phyloP scores from a whole-genome alignment of 2,329 filamentous ascomycete species.

The Diaporthe destruens region DNA sequence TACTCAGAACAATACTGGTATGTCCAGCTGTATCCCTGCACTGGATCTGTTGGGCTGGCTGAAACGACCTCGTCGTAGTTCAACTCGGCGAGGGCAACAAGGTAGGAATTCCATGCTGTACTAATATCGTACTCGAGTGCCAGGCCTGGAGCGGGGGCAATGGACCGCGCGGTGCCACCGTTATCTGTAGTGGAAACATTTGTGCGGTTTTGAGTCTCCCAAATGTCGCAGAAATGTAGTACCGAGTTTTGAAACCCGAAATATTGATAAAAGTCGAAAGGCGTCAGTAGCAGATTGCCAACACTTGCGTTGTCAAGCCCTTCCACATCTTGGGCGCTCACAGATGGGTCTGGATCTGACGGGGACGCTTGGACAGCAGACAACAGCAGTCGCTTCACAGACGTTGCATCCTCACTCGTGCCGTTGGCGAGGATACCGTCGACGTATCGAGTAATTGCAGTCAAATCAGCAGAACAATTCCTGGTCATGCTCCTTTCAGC shows the following conservation, averaged over 20 bases:
- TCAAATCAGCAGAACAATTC: slow-evolving; percentile 42
- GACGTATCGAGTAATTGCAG: slow-evolving; percentile 33
- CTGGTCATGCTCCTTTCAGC: slow-evolving; percentile 58
- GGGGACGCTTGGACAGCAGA: slow-evolving; percentile 23
- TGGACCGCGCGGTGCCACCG: slow-evolving; percentile 16
- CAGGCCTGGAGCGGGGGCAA: slow-evolving; percentile 26
- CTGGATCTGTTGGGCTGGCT: slow-evolving; percentile 5
- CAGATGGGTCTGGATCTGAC: not conserved
- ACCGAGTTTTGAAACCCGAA: slow-evolving; percentile 19
- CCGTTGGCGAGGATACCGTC: slow-evolving; percentile 34
- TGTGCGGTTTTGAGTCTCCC: slow-evolving; percentile 36
- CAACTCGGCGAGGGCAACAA: slow-evolving; percentile 13
- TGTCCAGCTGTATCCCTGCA: slow-evolving; percentile 28
- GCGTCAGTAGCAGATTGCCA: slow-evolving; percentile 4
- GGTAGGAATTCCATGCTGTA: slow-evolving; percentile 28
- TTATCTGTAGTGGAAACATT: slow-evolving; percentile 28
- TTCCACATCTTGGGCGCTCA: slow-evolving; percentile 10
- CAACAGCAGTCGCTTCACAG: slow-evolving; percentile 32
- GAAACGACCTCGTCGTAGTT: slow-evolving; percentile 28
- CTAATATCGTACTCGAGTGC: slow-evolving; percentile 18
- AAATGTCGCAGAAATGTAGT: slow-evolving; percentile 36
- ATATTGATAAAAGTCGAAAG: slow-evolving; percentile 36
- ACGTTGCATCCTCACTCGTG: slow-evolving; percentile 3
- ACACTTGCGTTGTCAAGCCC: slow-evolving; percentile 22
- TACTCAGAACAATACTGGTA: slow-evolving; percentile 34